Conservation (phyloP, 306 rosid genomes). For the Lathyrus aphaca region DNA sequence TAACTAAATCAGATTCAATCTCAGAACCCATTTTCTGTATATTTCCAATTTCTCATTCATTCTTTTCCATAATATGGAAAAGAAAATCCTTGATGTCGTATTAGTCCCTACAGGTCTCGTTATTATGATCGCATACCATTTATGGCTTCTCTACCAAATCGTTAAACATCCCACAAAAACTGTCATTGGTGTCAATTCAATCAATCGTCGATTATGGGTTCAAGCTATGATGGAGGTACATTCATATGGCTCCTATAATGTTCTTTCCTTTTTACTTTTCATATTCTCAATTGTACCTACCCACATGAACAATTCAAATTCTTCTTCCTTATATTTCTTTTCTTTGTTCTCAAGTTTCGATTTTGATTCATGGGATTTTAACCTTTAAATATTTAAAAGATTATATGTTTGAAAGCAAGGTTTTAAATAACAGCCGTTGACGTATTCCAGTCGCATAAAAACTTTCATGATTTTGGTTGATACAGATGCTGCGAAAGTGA, state of each 20-base stretch:
- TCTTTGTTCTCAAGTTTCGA: background rate
- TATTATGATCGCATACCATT: constrained; percentile 66
- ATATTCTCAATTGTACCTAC: background rate
- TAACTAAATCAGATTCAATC: constrained; percentile 34
- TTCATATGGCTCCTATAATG: background rate
- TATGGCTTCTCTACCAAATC: constrained; percentile 69
- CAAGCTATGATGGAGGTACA: constrained; percentile 90
- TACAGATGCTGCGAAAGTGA: too few species aligned
- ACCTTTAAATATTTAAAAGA: too few species aligned
- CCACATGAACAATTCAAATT: background rate
- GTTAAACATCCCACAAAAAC: constrained; percentile 67
- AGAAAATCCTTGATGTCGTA: constrained; percentile 50
- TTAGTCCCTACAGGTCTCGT: constrained; percentile 68
- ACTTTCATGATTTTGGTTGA: too few species aligned
- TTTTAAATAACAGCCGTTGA: too few species aligned
- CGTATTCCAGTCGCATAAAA: too few species aligned
- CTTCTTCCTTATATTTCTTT: background rate
- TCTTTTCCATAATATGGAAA: constrained; percentile 42
- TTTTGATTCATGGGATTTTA: constrained; percentile 1
- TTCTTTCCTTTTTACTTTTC: background rate
- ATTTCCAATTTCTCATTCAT: background rate
- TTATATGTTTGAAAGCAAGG: too few species aligned
- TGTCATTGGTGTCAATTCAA: constrained; percentile 75
- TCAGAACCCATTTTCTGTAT: background rate
- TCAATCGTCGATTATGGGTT: constrained; percentile 89